These are phyloP conservation scores for Aethionema arabicum DNA, from an alignment of 345 rosid genomes.

Conservation along the genomic window DNA sequence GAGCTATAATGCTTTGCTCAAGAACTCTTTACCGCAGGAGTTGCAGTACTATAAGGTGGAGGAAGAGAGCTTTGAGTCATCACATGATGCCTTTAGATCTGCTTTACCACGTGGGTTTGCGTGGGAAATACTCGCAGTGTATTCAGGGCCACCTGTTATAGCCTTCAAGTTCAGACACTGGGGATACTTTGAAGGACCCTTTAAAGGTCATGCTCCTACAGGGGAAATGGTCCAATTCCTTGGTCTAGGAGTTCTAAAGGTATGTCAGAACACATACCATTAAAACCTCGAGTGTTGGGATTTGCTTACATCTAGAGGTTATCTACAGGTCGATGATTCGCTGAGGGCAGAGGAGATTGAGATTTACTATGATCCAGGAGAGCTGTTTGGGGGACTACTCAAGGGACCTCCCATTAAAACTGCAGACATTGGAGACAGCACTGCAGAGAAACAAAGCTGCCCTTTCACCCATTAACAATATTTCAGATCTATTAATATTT, in stretches of 20 bases:
- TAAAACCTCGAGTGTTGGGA: constrained; percentile 10
- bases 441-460: constrained; percentile 36
- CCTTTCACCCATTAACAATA: constrained; percentile 36
- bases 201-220: constrained; percentile 66
- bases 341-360: constrained; percentile 66
- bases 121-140: constrained; percentile 65
- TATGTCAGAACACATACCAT: constrained; percentile 23
- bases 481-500: neutral
- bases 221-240: constrained; percentile 61
- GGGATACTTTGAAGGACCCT: constrained; percentile 83
- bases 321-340: constrained; percentile 62
- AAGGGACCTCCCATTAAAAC: constrained; percentile 39
- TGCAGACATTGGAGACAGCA: constrained; percentile 19
- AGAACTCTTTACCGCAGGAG: constrained; percentile 58
- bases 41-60: constrained; percentile 64
- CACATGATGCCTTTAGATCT: constrained; percentile 59
- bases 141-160: constrained; percentile 74
- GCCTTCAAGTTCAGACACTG: constrained; percentile 84
- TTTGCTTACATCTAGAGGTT: constrained; percentile 26
- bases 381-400: constrained; percentile 61
- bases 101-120: constrained; percentile 90
- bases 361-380: constrained; percentile 66
- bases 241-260: constrained; percentile 72
- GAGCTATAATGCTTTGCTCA: constrained; percentile 66
- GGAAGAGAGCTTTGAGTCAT: constrained; percentile 71